phyloP scores from a whole-genome alignment of 441 rosid species.

The Sinapis alba region DNA sequence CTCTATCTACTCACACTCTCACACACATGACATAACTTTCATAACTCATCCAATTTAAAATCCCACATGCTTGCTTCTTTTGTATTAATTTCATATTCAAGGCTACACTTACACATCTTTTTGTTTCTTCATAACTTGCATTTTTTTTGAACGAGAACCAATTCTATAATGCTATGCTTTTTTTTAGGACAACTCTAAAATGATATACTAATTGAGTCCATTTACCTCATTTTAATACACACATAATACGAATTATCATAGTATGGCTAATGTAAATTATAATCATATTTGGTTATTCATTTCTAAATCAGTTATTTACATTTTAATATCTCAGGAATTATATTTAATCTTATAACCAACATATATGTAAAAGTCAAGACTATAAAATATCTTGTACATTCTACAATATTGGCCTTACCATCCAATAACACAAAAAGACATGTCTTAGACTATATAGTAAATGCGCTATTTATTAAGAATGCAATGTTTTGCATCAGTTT shows the following conservation, averaged over 20 bases:
- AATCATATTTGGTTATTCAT: neutral
- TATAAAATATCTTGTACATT: neutral
- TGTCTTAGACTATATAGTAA: neutral
- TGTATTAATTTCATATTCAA: constrained; percentile 24
- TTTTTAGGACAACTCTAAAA: neutral
- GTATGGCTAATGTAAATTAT: neutral
- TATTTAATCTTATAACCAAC: neutral
- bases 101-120: neutral
- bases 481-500: neutral
- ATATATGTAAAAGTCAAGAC: neutral
- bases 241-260: neutral
- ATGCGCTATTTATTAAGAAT: neutral
- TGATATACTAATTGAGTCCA: neutral
- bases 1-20: constrained; percentile 26
- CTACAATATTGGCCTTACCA: neutral
- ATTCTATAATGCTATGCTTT: neutral
- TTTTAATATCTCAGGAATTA: neutral
- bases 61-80: constrained; percentile 32
- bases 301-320: neutral
- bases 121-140: neutral
- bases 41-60: constrained; percentile 31
- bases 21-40: constrained; percentile 30
- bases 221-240: neutral
- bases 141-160: constrained; percentile 7
- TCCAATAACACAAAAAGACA: neutral